Evolutionary conservation across 139 green algal species (phyloP).

Genomic region (Chlorella sp.): DNA sequence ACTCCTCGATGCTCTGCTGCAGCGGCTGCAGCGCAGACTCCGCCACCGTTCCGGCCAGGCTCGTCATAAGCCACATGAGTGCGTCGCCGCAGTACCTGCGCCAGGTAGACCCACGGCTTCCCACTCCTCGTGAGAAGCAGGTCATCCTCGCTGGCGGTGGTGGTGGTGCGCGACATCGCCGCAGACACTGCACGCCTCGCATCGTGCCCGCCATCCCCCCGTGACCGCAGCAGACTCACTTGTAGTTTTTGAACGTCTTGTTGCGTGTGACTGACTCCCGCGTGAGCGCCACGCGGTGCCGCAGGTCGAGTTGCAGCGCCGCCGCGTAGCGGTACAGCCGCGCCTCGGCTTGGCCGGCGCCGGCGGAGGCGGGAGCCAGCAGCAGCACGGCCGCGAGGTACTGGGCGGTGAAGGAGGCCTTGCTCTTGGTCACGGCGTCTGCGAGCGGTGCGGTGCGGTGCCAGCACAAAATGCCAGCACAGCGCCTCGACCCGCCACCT

Average conservation of each 20-base stretch:
- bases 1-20: neutral
- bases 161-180: neutral
- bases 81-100: constrained; percentile 4
- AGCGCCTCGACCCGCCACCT: neutral
- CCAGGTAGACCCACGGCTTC: neutral
- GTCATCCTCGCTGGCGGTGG: too few species aligned
- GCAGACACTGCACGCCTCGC: neutral
- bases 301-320: constrained; percentile 28
- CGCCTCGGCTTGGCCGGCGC: constrained; percentile 13
- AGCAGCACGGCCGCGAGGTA: constrained; percentile 24
- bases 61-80: neutral
- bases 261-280: constrained; percentile 37
- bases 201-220: too few species aligned
- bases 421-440: neutral
- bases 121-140: too few species aligned
- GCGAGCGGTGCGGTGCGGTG: neutral
- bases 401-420: constrained; percentile 10
- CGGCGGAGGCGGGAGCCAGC: constrained; percentile 7
- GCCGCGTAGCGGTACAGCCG: constrained; percentile 33
- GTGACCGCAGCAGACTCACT: constrained; percentile 23
- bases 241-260: constrained; percentile 30
- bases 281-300: constrained; percentile 31
- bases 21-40: neutral
- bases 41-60: neutral
- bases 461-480: neutral